phyloP scores from a whole-genome alignment of 2,329 filamentous ascomycete species.

The Ampelomyces quisqualis region DNA sequence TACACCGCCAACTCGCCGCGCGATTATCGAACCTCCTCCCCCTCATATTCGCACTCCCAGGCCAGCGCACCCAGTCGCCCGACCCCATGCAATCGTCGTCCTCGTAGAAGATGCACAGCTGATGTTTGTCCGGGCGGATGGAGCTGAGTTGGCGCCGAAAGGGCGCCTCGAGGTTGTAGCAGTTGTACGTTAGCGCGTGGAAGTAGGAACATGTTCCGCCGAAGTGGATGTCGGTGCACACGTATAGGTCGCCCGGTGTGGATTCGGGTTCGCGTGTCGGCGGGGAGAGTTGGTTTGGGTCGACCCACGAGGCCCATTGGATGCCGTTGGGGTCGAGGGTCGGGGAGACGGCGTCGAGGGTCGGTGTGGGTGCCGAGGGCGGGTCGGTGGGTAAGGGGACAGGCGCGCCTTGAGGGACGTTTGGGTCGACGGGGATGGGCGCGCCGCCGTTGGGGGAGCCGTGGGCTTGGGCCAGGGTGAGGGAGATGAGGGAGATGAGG shows the following conservation, averaged over 20 bases:
- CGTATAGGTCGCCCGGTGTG: constrained; percentile 6
- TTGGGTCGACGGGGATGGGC: neutral
- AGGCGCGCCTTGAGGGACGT: neutral
- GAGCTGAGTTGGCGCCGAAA: neutral
- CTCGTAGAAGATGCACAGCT: constrained; percentile 5
- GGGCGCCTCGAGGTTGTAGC: constrained; percentile 1
- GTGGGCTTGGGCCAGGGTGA: neutral
- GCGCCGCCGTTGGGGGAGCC: neutral
- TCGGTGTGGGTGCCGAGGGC: neutral
- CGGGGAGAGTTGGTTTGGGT: neutral
- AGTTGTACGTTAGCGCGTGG: neutral
- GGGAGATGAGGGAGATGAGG: neutral
- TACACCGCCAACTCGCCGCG: constrained; percentile 9
- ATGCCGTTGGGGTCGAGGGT: neutral
- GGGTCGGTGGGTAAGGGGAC: neutral
- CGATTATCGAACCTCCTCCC: constrained; percentile 10
- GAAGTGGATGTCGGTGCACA: constrained; percentile 4
- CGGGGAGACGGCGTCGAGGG: neutral
- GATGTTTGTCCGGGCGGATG: constrained; percentile 2
- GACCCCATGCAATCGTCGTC: constrained; percentile 5
- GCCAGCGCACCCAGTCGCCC: constrained; percentile 3
- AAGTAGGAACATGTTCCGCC: constrained; percentile 3
- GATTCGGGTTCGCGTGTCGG: neutral
- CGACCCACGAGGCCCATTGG: neutral
- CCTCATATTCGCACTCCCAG: constrained; percentile 9